Evolutionary conservation across 305 asterid genomes (phyloP), one percentile per base, ranked within the genome.

Genomic region (Coffea humblotiana): DNA sequence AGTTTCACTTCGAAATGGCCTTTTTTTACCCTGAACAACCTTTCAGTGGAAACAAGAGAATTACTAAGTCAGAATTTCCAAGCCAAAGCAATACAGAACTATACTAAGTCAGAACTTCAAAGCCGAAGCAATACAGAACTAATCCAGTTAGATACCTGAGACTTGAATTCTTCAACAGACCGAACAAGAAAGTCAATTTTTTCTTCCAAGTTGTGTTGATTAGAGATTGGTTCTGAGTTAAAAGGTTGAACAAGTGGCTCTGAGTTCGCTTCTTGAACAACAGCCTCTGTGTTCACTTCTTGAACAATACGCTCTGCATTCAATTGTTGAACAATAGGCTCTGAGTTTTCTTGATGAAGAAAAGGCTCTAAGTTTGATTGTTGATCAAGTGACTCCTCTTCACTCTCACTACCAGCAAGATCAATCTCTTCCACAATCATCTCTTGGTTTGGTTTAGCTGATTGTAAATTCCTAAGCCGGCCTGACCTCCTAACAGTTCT

Each of bases 101-200:
- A n/a, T 72, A 81, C 13, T 58, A 49, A 49, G 40, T 10, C 66
- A 15, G 54, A 23, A 11, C 29, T 9, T 18, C 14, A 5, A 65
- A 43, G 67, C 47, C 37, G 29, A 63, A 67, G 66, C 75, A 19
- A 3, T 18, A 74, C 2, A 27, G 25, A 47, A 23, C 19, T 6
- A n/a, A 51, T 48, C 48, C 4, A 71, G 15, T 23, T 2, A 60
- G 27, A 68, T 37, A 89, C 92, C 95, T 81, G 70, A 14, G 81
- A 68, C 74, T 83, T 83, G 51, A 84, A 83, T 45, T 82, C 84
- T 73, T 82, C 72, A 45, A 75, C 83, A 63, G 82, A 74, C 73
- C 27, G 72, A 37, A 84, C 72, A 25, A 87, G 76, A 87, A 75
- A 82, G 72, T 78, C 85, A 32, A 87, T 65, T 66, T 88, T 88